Percentiles rank a stretch among this genome's conserved stretches.
phyloP scores from a whole-genome alignment of 495 filamentous ascomycete genomes.

The Glarea lozoyensis region DNA sequence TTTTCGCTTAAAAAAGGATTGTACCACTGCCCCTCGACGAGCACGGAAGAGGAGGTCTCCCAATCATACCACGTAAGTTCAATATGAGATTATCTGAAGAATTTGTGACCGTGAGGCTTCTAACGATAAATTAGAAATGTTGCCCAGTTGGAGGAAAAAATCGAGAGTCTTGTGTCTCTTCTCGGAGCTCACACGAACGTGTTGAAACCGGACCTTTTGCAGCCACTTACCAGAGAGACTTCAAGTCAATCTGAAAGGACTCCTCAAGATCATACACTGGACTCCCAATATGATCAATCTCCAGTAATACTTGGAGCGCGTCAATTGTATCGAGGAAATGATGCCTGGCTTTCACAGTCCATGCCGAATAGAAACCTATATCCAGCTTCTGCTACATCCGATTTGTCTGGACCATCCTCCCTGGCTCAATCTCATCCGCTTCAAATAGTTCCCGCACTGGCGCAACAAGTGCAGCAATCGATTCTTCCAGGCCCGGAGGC shows the following conservation, averaged over 20 bases:
- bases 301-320: not conserved
- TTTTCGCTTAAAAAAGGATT: conserved; percentile 14
- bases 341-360: too few relatives aligned
- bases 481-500: not conserved
- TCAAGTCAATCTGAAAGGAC: not conserved
- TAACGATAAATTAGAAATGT: conserved; percentile 3
- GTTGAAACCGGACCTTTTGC: not conserved
- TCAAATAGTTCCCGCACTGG: too few relatives aligned
- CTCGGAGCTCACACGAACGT: not conserved
- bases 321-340: not conserved
- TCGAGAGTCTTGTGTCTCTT: conserved; percentile 16
- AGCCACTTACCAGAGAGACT: too few relatives aligned
- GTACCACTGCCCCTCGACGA: not conserved
- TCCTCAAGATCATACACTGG: not conserved
- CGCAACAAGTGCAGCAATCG: not conserved
- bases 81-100: not conserved
- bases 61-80: conserved; percentile 8
- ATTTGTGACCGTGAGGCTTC: not conserved
- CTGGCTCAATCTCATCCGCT: not conserved
- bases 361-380: not conserved
- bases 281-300: not conserved
- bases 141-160: conserved; percentile 16
- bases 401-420: not conserved
- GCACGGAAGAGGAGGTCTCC: conserved; percentile 14
- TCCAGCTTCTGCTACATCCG: not conserved